A percentile compares a stretch with the other conserved stretches of the same genome.
Evolutionary conservation across 208 protist genomes (phyloP).

Genomic region (Acanthamoeba sp.): DNA sequence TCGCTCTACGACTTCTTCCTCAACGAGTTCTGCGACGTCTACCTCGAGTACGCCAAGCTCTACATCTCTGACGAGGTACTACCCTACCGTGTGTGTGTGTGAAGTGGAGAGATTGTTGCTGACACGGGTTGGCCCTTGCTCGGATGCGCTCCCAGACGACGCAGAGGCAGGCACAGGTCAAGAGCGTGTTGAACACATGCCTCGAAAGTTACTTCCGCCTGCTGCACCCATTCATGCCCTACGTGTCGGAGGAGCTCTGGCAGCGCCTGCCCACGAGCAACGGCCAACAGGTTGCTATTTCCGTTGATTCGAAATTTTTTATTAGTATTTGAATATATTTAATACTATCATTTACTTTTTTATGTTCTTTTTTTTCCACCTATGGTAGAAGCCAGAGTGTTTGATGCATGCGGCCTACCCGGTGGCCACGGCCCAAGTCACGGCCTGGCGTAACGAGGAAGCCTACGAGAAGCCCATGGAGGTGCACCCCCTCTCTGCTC

Average conservation of each 20-base stretch:
- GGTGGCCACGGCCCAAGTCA: neutral
- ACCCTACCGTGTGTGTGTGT: too few species aligned
- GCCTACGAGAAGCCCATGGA: slow-evolving; percentile 10
- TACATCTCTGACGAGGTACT: neutral
- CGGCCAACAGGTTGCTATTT: neutral
- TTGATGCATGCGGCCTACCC: slow-evolving; percentile 30
- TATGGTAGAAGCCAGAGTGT: neutral
- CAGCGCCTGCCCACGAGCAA: slow-evolving; percentile 5
- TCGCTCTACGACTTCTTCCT: slow-evolving; percentile 97
- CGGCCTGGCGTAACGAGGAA: neutral
- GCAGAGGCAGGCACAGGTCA: slow-evolving; percentile 79
- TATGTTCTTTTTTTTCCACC: too few species aligned
- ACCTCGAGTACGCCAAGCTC: slow-evolving; percentile 95
- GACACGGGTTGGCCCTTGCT: neutral
- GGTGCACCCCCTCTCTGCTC: neutral
- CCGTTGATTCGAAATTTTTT: neutral
- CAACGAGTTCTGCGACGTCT: slow-evolving; percentile 99
- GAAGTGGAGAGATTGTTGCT: too few species aligned
- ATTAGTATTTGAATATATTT: neutral
- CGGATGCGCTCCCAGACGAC: neutral
- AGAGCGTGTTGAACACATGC: slow-evolving; percentile 83
- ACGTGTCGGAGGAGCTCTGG: slow-evolving; percentile 99
- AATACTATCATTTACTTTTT: too few species aligned
- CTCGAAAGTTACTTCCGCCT: slow-evolving; percentile 96
- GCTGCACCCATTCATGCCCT: slow-evolving; percentile 99